phyloP scores from a whole-genome alignment of 805 yeast genomes.

The Schizosaccharomyces osmophilus region DNA sequence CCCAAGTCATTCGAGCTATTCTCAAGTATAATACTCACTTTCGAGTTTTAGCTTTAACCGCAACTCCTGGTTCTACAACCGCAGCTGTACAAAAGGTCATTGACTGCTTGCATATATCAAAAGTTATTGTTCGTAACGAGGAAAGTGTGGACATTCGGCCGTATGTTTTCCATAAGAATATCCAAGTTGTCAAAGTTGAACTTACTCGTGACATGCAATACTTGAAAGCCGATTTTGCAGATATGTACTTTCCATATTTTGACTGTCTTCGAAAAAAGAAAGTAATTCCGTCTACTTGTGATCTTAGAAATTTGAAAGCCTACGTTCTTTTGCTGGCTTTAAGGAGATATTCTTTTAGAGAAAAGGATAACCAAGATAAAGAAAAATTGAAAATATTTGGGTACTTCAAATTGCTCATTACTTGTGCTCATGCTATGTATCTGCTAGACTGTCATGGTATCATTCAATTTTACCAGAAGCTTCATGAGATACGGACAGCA shows the following conservation, averaged over 20 bases:
- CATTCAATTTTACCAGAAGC: not conserved
- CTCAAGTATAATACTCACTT: constrained; percentile 38
- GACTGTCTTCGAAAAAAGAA: not conserved
- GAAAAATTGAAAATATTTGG: not conserved
- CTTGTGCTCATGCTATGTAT: not conserved
- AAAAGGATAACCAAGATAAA: not conserved
- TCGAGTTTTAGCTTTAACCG: constrained; percentile 68
- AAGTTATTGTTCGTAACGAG: constrained; percentile 69
- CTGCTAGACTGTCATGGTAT: not conserved
- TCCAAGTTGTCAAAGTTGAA: not conserved
- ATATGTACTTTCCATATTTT: not conserved
- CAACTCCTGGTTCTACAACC: constrained; percentile 78
- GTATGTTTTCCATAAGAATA: constrained; percentile 33
- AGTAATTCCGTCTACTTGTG: not conserved
- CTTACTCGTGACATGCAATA: not conserved
- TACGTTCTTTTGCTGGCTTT: not conserved
- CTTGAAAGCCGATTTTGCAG: not conserved
- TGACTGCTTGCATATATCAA: constrained; percentile 44
- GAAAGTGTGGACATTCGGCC: constrained; percentile 49
- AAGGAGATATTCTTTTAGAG: not conserved
- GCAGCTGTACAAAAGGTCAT: constrained; percentile 76
- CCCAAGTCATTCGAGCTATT: constrained; percentile 45
- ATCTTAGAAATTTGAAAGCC: not conserved
- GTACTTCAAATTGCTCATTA: not conserved
- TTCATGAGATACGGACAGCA: not conserved